Percentiles rank a stretch among this genome's conserved stretches.
Evolutionary conservation across 1,139 yeast species (phyloP).

Genomic region (Geotrichum siamense): DNA sequence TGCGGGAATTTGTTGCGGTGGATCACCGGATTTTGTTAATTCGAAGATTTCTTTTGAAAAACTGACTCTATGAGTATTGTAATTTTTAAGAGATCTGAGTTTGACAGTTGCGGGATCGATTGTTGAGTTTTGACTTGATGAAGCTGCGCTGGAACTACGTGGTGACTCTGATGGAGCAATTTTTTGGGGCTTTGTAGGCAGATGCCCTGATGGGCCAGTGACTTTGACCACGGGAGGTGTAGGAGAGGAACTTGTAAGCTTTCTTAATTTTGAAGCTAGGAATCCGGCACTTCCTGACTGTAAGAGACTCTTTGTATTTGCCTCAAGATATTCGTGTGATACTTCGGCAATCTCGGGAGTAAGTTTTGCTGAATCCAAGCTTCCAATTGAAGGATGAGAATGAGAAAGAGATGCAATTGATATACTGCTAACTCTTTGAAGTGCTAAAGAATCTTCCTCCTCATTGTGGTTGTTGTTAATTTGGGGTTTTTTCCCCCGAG

Average conservation of each 20-base stretch:
- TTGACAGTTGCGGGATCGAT: too few species aligned
- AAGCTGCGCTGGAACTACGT: not conserved
- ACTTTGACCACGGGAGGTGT: not conserved
- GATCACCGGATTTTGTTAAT: slow-evolving; percentile 44
- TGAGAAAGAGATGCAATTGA: not conserved
- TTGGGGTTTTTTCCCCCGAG: too few species aligned
- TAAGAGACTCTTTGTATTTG: not conserved
- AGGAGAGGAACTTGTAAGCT: not conserved
- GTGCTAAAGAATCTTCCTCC: not conserved
- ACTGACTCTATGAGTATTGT: slow-evolving; percentile 41
- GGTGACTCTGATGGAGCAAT: not conserved
- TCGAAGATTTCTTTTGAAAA: slow-evolving; percentile 66
- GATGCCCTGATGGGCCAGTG: not conserved
- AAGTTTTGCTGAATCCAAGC: slow-evolving; percentile 1
- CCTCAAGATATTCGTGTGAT: not conserved
- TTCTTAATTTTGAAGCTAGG: slow-evolving; percentile 8
- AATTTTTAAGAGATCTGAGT: slow-evolving; percentile 7
- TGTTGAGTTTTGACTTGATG: not conserved
- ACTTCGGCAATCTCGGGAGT: slow-evolving; percentile 5
- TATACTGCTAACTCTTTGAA: not conserved
- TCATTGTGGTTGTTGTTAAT: too few species aligned
- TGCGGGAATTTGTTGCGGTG: slow-evolving; percentile 94
- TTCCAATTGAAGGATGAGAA: not conserved
- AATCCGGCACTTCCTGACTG: slow-evolving; percentile 8
- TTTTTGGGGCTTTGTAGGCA: too few species aligned